These are phyloP conservation scores for Wickerhamiella infanticola DNA, from an alignment of 1,139 yeast genomes.

Conservation along the genomic window DNA sequence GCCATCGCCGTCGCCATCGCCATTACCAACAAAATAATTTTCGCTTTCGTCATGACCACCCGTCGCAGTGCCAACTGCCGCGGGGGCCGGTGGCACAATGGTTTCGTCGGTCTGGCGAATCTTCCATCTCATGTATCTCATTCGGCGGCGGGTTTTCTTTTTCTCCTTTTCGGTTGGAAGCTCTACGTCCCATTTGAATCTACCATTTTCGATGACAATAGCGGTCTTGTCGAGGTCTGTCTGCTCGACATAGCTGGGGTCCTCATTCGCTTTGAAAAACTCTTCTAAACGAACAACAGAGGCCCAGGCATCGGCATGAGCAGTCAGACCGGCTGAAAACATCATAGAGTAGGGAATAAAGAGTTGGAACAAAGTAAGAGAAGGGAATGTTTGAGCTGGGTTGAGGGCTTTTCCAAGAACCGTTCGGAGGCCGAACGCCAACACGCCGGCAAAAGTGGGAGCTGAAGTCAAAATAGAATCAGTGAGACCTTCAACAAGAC, in stretches of 20 bases:
- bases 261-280: constrained; percentile 33
- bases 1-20: constrained; percentile 1
- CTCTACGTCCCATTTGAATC: constrained; percentile 53
- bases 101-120: constrained; percentile 2
- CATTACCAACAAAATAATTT: background rate
- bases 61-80: background rate
- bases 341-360: constrained; percentile 54
- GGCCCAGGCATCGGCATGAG: constrained; percentile 52
- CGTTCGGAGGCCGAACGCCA: constrained; percentile 57
- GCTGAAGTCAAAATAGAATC: constrained; percentile 48
- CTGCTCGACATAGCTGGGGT: constrained; percentile 22
- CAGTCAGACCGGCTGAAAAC: constrained; percentile 41
- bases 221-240: constrained; percentile 24
- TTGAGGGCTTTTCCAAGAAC: constrained; percentile 35
- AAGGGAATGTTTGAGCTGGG: constrained; percentile 66
- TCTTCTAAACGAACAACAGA: constrained; percentile 46
- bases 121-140: constrained; percentile 4
- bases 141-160: constrained; percentile 6
- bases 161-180: constrained; percentile 5
- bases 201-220: constrained; percentile 35
- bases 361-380: constrained; percentile 60
- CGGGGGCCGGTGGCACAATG: constrained; percentile 1
- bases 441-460: constrained; percentile 53
- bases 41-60: constrained; percentile 7
- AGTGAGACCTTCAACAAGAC: constrained; percentile 33